Base-by-base conservation (phyloP, 164 flowering plant species). In the Vitis cinerea region DNA sequence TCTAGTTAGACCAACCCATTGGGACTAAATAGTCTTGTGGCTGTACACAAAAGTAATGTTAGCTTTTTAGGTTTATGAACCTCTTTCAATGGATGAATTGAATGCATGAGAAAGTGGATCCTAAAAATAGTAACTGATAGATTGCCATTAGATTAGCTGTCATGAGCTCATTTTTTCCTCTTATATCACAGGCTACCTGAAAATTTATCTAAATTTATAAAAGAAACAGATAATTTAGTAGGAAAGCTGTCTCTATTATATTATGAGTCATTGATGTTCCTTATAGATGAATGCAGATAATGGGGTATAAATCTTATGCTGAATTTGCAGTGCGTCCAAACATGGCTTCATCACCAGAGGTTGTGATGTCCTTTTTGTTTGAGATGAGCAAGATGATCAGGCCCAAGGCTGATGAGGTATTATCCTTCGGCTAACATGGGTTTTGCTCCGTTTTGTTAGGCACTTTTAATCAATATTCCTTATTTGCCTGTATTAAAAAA, bases 301-400 rank as follows among this genome's bases (percentile, higher is more conserved):
- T 96, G 85, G 98, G 98, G 51, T 81, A 76, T 68, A 88, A 79
- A 75, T 85, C 94, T 51, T 96, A 87, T 86, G 87, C 97, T 74
- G 95, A 93, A 61, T 89, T 88, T 83, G 77, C 83, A 10, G 77
- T 86, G 73, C 86, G 76, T 69, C 85, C 81, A 51, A 89, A 84
- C 76, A 83, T 96, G 85, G 97, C 99, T 69, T 83, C 93, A 63
- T 85, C 97, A 50, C 93, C 98, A 13, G 88, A 88, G 37, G 94
- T 93, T 74, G 95, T 91, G 48, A 80, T 64, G 77, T 83, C 94
- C 59, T 96, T 90, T 82, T 74, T 96, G 81, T 78, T 69, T 73
- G 95, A 93, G 69, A 78, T 96, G 87, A 88, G 90, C 78, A 72
- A 82, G 67, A 82, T 83, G 78, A 83, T 88, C 71, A 81, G 79